phyloP scores from a whole-genome alignment of 257 asterid genomes.

The Prunella vulgaris region DNA sequence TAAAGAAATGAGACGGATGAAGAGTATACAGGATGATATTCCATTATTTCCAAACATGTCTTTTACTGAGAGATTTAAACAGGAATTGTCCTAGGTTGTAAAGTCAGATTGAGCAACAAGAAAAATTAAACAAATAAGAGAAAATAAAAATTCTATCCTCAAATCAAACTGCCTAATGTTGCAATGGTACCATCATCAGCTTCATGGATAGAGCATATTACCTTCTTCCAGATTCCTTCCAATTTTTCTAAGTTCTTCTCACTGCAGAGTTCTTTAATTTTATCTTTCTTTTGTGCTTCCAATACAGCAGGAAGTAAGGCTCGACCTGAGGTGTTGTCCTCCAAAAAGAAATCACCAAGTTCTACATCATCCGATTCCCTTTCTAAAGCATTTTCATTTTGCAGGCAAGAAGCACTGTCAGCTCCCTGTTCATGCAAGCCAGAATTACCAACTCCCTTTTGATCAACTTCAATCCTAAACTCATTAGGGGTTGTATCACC shows the following conservation, averaged over 20 bases:
- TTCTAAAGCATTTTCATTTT: conserved; percentile 36
- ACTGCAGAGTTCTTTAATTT: conserved; percentile 60
- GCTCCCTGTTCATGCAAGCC: conserved; percentile 22
- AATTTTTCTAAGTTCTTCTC: conserved; percentile 67
- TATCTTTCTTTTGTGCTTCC: conserved; percentile 71
- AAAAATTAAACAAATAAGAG: conserved; percentile 15
- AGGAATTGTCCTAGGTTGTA: background rate
- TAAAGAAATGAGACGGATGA: conserved; percentile 7
- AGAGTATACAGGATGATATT: background rate
- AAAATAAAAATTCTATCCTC: conserved; percentile 11
- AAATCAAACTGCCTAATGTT: conserved; percentile 17
- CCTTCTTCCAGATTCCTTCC: conserved; percentile 98
- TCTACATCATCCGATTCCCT: conserved; percentile 66
- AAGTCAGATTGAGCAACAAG: conserved; percentile 1
- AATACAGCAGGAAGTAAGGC: conserved; percentile 42
- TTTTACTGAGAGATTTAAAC: background rate
- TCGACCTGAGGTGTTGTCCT: conserved; percentile 46
- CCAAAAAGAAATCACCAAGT: conserved; percentile 72
- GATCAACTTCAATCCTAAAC: conserved; percentile 36
- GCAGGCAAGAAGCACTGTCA: conserved; percentile 27
- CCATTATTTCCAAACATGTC: background rate
- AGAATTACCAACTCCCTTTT: conserved; percentile 28
- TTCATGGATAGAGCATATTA: conserved; percentile 28
- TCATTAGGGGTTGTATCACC: conserved; percentile 30
- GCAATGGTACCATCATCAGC: conserved; percentile 8